Conservation (phyloP, 1,139 yeast genomes). For the Geotrichum carabidarum region DNA sequence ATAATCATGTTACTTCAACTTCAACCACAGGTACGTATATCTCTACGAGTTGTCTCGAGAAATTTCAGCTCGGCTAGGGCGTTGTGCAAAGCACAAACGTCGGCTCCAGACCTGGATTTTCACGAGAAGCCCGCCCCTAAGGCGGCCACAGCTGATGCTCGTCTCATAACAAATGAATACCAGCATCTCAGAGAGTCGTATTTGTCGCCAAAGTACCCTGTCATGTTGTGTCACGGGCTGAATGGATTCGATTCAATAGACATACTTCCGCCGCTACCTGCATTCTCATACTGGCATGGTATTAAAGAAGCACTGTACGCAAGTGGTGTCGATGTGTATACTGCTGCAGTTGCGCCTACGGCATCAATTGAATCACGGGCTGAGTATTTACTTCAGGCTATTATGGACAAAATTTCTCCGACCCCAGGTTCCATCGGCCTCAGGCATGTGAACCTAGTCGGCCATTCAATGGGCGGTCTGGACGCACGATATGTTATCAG, state of each 20-base stretch:
- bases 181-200: conserved; percentile 29
- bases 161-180: conserved; percentile 21
- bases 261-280: conserved; percentile 35
- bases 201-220: conserved; percentile 51
- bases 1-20: no score
- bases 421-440: conserved; percentile 23
- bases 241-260: conserved; percentile 60
- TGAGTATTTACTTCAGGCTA: conserved; percentile 48
- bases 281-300: conserved; percentile 76
- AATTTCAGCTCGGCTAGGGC: no score
- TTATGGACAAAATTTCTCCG: conserved; percentile 42
- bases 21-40: no score
- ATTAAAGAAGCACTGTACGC: conserved; percentile 55
- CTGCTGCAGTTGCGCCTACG: conserved; percentile 78
- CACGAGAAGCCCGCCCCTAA: not conserved
- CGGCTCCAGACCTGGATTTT: conserved; percentile 1
- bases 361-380: conserved; percentile 74
- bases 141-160: conserved; percentile 3
- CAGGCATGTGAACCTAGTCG: conserved; percentile 54
- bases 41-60: no score
- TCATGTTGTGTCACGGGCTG: conserved; percentile 78
- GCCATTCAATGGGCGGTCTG: conserved; percentile 95
- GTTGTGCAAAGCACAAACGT: no score
- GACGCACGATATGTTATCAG: conserved; percentile 76
- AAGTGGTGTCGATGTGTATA: conserved; percentile 63